Evolutionary conservation across 2,329 filamentous ascomycete genomes (phyloP).

Genomic region (Ascochyta fabae): DNA sequence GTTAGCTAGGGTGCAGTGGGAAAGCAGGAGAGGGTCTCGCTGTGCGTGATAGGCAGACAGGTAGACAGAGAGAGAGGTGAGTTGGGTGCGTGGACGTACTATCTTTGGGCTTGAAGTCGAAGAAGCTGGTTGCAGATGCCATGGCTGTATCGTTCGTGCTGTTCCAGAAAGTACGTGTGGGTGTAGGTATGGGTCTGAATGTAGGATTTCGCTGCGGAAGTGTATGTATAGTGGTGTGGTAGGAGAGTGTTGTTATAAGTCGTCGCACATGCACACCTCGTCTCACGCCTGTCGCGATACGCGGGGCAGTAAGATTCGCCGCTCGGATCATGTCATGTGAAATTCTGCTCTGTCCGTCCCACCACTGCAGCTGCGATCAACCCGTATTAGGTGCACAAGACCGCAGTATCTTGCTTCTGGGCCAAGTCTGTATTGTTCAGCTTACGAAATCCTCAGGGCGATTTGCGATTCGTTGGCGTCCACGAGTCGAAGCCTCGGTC

Average conservation of each 20-base stretch:
- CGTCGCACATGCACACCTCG: background rate
- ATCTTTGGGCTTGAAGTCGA: constrained; percentile 83
- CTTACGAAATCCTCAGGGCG: constrained; percentile 10
- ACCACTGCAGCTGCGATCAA: background rate
- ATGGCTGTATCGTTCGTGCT: constrained; percentile 54
- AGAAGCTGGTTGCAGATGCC: constrained; percentile 75
- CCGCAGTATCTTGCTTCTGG: constrained; percentile 9
- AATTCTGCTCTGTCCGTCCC: constrained; percentile 1
- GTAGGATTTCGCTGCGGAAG: background rate
- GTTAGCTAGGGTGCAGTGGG: constrained; percentile 1
- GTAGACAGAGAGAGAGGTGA: background rate
- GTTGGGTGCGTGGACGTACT: constrained; percentile 61
- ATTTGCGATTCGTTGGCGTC: constrained; percentile 5
- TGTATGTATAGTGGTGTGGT: background rate
- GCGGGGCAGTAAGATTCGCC: constrained; percentile 16
- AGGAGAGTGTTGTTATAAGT: constrained; percentile 11
- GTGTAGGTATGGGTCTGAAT: background rate
- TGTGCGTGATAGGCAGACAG: background rate
- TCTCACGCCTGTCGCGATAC: constrained; percentile 6
- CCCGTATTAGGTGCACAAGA: constrained; percentile 2
- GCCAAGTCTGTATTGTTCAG: constrained; percentile 8
- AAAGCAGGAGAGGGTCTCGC: background rate
- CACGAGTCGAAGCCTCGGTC: constrained; percentile 8
- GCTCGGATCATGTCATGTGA: constrained; percentile 20
- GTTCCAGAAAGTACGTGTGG: constrained; percentile 1